Percentiles rank a stretch among this genome's conserved stretches.
These are phyloP conservation scores for Colletotrichum siamense DNA, from an alignment of 2,329 filamentous ascomycete species.

Conservation along the genomic window DNA sequence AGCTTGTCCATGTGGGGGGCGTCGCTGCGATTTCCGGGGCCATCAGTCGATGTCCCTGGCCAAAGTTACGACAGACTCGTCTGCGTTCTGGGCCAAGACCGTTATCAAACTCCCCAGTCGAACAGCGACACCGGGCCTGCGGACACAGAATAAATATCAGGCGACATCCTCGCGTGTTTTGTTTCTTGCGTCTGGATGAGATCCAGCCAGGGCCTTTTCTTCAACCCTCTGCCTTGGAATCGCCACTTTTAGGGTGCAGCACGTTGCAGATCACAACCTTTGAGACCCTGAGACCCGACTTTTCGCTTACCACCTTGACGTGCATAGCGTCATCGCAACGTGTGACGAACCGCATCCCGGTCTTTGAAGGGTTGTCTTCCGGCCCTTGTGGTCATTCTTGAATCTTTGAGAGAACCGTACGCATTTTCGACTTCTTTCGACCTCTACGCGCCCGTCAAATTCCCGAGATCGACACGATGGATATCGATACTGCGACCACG, in stretches of 20 bases:
- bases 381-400: background rate
- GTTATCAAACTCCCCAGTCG: constrained; percentile 11
- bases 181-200: background rate
- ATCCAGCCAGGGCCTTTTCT: background rate
- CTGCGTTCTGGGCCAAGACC: background rate
- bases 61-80: background rate
- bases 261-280: constrained; percentile 11
- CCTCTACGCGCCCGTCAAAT: background rate
- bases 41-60: background rate
- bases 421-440: background rate
- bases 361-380: background rate
- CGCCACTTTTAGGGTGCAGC: background rate
- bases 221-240: constrained; percentile 5
- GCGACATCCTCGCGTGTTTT: background rate
- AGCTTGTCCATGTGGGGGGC: constrained; percentile 14
- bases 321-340: constrained; percentile 18
- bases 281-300: constrained; percentile 2
- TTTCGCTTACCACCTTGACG: background rate
- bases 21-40: constrained; percentile 7
- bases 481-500: constrained; percentile 23
- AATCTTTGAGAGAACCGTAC: background rate
- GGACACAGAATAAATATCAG: constrained; percentile 10
- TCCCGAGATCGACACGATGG: background rate
- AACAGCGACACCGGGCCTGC: background rate
- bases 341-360: background rate